Evolutionary conservation across 2,329 filamentous ascomycete genomes (phyloP).

Genomic region (Thielaviopsis populi): DNA sequence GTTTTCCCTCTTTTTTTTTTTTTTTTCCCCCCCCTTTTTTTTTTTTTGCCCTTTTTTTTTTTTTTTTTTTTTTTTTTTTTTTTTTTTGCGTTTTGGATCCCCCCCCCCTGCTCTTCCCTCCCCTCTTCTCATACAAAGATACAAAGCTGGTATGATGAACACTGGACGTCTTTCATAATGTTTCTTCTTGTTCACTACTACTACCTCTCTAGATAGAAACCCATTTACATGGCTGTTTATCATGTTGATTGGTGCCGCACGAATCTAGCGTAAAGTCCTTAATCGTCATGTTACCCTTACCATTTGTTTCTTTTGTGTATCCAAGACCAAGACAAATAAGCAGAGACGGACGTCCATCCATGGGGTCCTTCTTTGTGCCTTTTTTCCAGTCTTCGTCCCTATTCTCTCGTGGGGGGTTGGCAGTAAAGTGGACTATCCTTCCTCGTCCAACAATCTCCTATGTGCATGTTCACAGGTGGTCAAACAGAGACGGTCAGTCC

Average conservation of each 20-base stretch:
- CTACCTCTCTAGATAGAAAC: neutral
- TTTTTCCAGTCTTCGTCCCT: neutral
- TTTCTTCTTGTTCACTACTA: neutral
- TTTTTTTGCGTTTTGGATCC: no score
- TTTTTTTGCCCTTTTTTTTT: no score
- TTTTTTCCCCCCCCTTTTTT: no score
- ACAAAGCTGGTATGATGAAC: neutral
- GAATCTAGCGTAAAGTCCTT: slow-evolving; percentile 1
- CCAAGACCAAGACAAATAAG: neutral
- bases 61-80: no score
- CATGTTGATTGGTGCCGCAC: neutral
- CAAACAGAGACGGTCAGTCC: neutral
- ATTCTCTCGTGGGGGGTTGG: neutral
- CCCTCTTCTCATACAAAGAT: neutral
- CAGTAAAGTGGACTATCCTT: neutral
- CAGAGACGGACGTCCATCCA: neutral
- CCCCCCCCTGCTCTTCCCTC: no score
- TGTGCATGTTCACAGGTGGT: slow-evolving; percentile 4
- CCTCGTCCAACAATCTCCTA: neutral
- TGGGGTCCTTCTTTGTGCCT: neutral
- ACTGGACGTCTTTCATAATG: neutral
- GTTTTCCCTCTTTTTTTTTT: no score
- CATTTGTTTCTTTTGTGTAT: slow-evolving; percentile 3
- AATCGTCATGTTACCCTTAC: slow-evolving; percentile 9
- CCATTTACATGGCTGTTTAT: neutral